Conservation (phyloP, 805 yeast genomes). For the Kazachstania psychrophila region DNA sequence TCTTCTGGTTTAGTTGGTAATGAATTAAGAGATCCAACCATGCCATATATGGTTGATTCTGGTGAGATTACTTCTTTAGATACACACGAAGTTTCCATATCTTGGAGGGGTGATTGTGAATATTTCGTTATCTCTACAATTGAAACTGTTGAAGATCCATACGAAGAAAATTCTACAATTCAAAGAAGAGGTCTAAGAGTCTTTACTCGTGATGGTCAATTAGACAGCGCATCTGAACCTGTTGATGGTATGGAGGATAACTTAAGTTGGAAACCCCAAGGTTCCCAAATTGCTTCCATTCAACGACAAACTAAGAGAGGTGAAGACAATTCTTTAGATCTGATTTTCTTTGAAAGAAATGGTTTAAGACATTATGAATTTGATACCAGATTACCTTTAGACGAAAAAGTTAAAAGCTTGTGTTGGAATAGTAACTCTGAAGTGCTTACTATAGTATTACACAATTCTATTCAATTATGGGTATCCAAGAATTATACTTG, state of each 20-base stretch:
- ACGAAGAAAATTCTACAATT: slow-evolving; percentile 28
- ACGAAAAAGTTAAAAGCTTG: slow-evolving; percentile 40
- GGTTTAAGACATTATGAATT: slow-evolving; percentile 90
- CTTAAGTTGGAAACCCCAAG: slow-evolving; percentile 85
- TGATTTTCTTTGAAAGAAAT: slow-evolving; percentile 84
- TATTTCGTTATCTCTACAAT: slow-evolving; percentile 60
- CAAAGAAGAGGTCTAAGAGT: slow-evolving; percentile 75
- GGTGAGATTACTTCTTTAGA: slow-evolving; percentile 59
- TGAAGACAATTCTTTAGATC: slow-evolving; percentile 33
- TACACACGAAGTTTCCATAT: slow-evolving; percentile 37
- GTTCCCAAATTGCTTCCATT: slow-evolving; percentile 74
- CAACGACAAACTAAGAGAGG: slow-evolving; percentile 47
- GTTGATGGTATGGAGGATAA: slow-evolving; percentile 69
- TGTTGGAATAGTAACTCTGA: slow-evolving; percentile 81
- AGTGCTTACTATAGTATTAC: slow-evolving; percentile 57
- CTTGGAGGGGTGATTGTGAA: slow-evolving; percentile 97
- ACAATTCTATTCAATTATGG: slow-evolving; percentile 73
- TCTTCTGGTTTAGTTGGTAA: slow-evolving; percentile 58
- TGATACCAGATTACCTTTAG: slow-evolving; percentile 49
- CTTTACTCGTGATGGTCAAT: slow-evolving; percentile 64
- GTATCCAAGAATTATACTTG: slow-evolving; percentile 88
- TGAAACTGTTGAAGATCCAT: slow-evolving; percentile 41
- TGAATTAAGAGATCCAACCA: slow-evolving; percentile 80
- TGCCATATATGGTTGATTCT: slow-evolving; percentile 58
- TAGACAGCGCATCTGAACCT: slow-evolving; percentile 82